Conservation (phyloP, 2,329 filamentous ascomycete genomes). For the Didymella arachidicola region DNA sequence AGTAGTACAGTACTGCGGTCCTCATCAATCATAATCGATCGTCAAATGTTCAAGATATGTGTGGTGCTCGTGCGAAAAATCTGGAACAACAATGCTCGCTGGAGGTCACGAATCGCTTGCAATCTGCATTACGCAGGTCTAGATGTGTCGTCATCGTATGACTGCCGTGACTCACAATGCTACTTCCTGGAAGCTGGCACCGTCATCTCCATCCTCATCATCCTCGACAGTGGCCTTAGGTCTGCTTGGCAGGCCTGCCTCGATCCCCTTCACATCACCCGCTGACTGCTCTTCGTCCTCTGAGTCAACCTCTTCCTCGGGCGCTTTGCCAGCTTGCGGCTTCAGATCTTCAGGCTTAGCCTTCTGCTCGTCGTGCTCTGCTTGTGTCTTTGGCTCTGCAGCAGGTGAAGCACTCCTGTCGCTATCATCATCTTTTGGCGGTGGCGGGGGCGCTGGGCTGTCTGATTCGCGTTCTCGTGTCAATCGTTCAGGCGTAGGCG, state of each 20-base stretch:
- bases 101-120: neutral
- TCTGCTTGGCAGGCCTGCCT: slow-evolving; percentile 40
- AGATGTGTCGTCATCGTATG: neutral
- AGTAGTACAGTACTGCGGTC: neutral
- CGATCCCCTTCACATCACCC: slow-evolving; percentile 36
- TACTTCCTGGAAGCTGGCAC: slow-evolving; percentile 48
- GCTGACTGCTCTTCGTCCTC: slow-evolving; percentile 34
- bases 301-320: slow-evolving; percentile 37
- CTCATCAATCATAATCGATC: neutral
- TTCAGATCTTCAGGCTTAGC: slow-evolving; percentile 46
- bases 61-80: neutral
- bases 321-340: slow-evolving; percentile 37
- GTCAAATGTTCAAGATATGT: neutral
- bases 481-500: slow-evolving; percentile 58
- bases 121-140: slow-evolving; percentile 1
- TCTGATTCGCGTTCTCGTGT: slow-evolving; percentile 36
- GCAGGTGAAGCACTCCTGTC: slow-evolving; percentile 34
- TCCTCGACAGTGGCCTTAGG: slow-evolving; percentile 42
- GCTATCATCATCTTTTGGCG: slow-evolving; percentile 42
- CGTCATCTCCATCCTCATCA: slow-evolving; percentile 40
- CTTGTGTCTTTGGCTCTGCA: slow-evolving; percentile 41
- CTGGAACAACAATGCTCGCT: neutral
- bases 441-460: slow-evolving; percentile 44
- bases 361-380: slow-evolving; percentile 43
- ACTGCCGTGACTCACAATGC: slow-evolving; percentile 7